Percentiles rank a stretch among this genome's conserved stretches.
Conservation (phyloP, 306 rosid genomes). For the Lathyrus oleraceus region DNA sequence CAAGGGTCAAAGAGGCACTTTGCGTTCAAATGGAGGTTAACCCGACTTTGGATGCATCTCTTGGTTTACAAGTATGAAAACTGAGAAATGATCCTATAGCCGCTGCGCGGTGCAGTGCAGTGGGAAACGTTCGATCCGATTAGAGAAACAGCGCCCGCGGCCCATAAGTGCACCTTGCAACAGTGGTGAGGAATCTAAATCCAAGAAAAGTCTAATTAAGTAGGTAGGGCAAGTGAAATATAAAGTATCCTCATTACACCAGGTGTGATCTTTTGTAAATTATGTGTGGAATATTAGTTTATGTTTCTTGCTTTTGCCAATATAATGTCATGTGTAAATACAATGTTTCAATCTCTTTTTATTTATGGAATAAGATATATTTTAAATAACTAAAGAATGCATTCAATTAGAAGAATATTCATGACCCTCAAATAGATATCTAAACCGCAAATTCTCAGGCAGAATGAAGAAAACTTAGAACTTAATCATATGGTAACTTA, state of each 20-base stretch:
- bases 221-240: slow-evolving; percentile 7
- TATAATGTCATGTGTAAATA: slow-evolving; percentile 14
- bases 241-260: slow-evolving; percentile 17
- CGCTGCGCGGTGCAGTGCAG: background rate
- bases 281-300: slow-evolving; percentile 25
- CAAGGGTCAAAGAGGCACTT: slow-evolving; percentile 39
- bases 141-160: background rate
- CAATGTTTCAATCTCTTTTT: background rate
- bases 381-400: background rate
- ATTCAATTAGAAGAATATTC: slow-evolving; percentile 2
- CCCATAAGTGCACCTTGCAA: too few relatives aligned
- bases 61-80: slow-evolving; percentile 48
- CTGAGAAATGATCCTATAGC: background rate
- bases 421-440: background rate
- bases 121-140: background rate
- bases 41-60: slow-evolving; percentile 48
- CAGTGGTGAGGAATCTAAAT: too few relatives aligned
- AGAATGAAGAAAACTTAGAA: background rate
- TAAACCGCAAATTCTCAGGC: background rate
- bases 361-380: background rate
- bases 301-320: background rate
- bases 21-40: slow-evolving; percentile 43
- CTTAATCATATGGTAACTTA: background rate
- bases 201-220: background rate
- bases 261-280: slow-evolving; percentile 29